Conservation (phyloP, 768 basidiomycete species). For the Boletus rubropictus region DNA sequence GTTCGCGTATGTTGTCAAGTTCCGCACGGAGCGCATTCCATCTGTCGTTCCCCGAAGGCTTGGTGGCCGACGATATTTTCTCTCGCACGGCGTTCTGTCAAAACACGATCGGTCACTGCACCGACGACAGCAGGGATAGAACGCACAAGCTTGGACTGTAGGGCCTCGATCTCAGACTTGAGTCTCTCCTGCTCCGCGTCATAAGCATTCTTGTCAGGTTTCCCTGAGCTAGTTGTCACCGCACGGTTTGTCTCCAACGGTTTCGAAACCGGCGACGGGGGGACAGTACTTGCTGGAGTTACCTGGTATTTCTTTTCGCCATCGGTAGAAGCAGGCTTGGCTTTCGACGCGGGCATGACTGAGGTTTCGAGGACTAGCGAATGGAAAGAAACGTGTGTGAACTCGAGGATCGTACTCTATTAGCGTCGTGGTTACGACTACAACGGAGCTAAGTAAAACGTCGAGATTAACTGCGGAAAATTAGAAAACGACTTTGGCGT, state of each 20-base stretch:
- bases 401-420: conserved; percentile 18
- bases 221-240: conserved; percentile 38
- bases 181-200: conserved; percentile 81
- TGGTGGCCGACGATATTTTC: conserved; percentile 63
- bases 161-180: conserved; percentile 75
- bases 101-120: conserved; percentile 1
- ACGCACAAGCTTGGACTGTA: conserved; percentile 78
- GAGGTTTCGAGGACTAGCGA: conserved; percentile 24
- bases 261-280: conserved; percentile 25
- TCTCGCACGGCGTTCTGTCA: conserved; percentile 63
- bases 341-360: conserved; percentile 41
- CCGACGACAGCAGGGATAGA: neutral
- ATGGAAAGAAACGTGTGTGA: conserved; percentile 14
- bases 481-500: conserved; percentile 64
- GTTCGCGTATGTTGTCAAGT: conserved; percentile 68
- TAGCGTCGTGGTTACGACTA: neutral
- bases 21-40: conserved; percentile 70
- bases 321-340: conserved; percentile 46
- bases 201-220: conserved; percentile 81
- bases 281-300: conserved; percentile 26
- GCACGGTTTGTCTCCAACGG: conserved; percentile 15
- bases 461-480: neutral
- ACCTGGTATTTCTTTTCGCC: conserved; percentile 26
- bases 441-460: neutral
- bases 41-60: conserved; percentile 63